phyloP scores from a whole-genome alignment of 225 moss, liverwort and hornwort species.

The Pseudoscleropodium purum region DNA sequence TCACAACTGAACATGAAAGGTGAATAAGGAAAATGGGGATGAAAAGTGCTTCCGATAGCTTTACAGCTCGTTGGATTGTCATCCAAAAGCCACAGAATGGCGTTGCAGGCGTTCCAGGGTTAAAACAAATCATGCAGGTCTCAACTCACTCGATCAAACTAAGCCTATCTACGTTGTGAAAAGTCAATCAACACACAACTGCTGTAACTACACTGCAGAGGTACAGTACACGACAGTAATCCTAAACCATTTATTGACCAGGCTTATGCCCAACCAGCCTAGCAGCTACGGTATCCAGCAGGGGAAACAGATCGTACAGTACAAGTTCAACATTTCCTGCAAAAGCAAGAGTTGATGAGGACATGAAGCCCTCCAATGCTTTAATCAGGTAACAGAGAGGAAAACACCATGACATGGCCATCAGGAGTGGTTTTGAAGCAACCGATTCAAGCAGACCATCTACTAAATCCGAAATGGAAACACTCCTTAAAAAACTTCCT shows the following conservation, averaged over 20 bases:
- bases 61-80: too few relatives aligned
- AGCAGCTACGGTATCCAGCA: neutral
- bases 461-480: neutral
- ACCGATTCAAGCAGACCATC: neutral
- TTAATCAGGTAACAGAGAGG: neutral
- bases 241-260: neutral
- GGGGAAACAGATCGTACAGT: neutral
- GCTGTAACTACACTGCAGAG: too few relatives aligned
- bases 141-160: too few relatives aligned
- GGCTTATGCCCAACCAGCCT: neutral
- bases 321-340: neutral
- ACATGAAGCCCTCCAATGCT: neutral
- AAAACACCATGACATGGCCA: conserved; percentile 19
- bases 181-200: too few relatives aligned
- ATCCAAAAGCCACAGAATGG: too few relatives aligned
- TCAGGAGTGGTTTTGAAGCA: neutral
- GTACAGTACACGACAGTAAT: too few relatives aligned
- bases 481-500: conserved; percentile 22
- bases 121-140: too few relatives aligned
- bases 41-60: too few relatives aligned
- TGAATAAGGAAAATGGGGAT: too few relatives aligned
- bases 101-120: too few relatives aligned
- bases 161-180: too few relatives aligned
- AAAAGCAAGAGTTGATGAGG: neutral
- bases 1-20: too few relatives aligned